Evolutionary conservation across 192 early-diverging fungal genomes (phyloP), one percentile per base, ranked within the genome.

Genomic region (Coemansia sp.): DNA sequence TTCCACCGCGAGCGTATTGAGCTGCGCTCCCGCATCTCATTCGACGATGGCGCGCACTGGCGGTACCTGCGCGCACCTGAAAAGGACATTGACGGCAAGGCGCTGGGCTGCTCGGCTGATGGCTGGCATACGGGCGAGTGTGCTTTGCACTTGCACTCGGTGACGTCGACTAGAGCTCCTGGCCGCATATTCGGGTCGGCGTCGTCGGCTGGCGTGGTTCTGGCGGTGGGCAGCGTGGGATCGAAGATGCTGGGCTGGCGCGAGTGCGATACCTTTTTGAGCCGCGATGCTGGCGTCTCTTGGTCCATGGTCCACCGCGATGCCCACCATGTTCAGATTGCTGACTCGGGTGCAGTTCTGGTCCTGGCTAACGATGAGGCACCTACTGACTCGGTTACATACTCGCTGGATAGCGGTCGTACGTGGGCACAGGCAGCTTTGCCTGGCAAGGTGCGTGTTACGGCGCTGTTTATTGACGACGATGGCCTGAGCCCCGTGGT

Each of bases 211-310:
- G 97, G 97, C 53, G 81, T 95, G 11, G 73, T 98, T n/a, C 73
- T 97, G 84, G 97, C 94, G 39, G 93, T 98, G 21, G 97, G 97
- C 21, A 92, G 82, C 64, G 96, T 95, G 11, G 95, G 96, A 23
- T 35, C 80, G 0, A 79, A 88, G 59, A 82, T 97, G 11, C 52
- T 86, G 26, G 82, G 86, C 3, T 95, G 92, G 77, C 85, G 86
- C 32, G 84, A 91, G 28, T 90, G 92, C 66, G 94, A 95, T 68
- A 95, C 93, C 0, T 98, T 94, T 59, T 57, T 98, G 43, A 94
- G 93, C 3, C 80, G 86, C 37, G 95, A 98, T 73, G 92, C 91
- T 52, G 96, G 95, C 16, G 26, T 90, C 6, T 88, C 87, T 2
- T 98, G 95, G 95, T 70, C 74, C 23, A 80, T 80, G 40, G 88